These are phyloP conservation scores for Debaryomycetaceae sp. DNA, from an alignment of 1,139 yeast species.

Conservation along the genomic window DNA sequence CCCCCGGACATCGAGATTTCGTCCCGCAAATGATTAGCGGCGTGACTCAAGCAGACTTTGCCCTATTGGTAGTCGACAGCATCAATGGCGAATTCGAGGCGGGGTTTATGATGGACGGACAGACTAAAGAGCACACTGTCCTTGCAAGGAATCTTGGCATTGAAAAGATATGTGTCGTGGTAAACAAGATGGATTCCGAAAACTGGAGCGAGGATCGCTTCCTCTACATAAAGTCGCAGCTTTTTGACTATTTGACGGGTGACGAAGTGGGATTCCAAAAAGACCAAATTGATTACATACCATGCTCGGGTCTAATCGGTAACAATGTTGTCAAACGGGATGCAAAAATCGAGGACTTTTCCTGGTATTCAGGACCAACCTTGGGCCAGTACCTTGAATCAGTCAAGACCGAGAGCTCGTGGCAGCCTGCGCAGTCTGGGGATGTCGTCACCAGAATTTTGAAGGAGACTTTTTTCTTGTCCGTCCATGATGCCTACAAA, in stretches of 20 bases:
- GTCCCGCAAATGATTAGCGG: slow-evolving; percentile 48
- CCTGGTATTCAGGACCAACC: slow-evolving; percentile 62
- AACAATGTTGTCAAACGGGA: slow-evolving; percentile 56
- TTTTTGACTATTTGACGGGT: slow-evolving; percentile 44
- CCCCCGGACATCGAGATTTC: slow-evolving; percentile 58
- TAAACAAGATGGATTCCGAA: slow-evolving; percentile 79
- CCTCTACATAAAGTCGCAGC: slow-evolving; percentile 46
- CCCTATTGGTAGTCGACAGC: slow-evolving; percentile 67
- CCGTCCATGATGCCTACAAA: slow-evolving; percentile 36
- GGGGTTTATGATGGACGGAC: slow-evolving; percentile 81
- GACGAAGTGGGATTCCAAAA: slow-evolving; percentile 49
- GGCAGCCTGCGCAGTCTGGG: slow-evolving; percentile 1
- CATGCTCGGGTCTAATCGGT: slow-evolving; percentile 81
- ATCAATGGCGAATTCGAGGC: slow-evolving; percentile 80
- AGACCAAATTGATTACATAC: slow-evolving; percentile 53
- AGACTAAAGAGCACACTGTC: slow-evolving; percentile 86
- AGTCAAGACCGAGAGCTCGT: slow-evolving; percentile 10
- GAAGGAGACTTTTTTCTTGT: slow-evolving; percentile 34
- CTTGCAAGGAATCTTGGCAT: slow-evolving; percentile 79
- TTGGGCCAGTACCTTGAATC: slow-evolving; percentile 47
- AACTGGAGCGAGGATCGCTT: slow-evolving; percentile 63
- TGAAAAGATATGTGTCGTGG: slow-evolving; percentile 61
- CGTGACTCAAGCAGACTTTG: slow-evolving; percentile 52
- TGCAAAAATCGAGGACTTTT: slow-evolving; percentile 15
- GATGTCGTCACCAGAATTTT: slow-evolving; percentile 10